Evolutionary conservation across 352 stramenopile genomes (phyloP).

Genomic region (Hyaloperonospora arabidopsidis): DNA sequence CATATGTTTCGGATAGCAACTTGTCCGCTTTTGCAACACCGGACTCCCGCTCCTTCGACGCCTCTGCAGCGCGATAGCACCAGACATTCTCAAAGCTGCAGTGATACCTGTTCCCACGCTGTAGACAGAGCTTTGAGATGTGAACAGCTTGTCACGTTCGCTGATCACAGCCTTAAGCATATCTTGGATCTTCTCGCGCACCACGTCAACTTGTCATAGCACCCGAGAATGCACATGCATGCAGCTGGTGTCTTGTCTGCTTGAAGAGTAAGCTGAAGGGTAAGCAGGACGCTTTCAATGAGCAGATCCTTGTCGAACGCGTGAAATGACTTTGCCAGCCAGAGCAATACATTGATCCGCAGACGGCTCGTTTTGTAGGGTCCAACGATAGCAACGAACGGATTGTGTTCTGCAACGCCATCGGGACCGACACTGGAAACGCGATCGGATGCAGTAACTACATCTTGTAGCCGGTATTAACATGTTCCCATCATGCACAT

Average conservation of each 20-base stretch:
- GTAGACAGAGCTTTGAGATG: constrained; percentile 57
- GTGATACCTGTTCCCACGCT: constrained; percentile 52
- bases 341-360: constrained; percentile 80
- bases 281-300: constrained; percentile 76
- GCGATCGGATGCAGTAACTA: constrained; percentile 83
- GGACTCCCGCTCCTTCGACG: constrained; percentile 50
- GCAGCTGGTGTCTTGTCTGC: constrained; percentile 77
- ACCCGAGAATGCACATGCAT: constrained; percentile 83
- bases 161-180: constrained; percentile 83
- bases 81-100: constrained; percentile 51
- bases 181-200: constrained; percentile 82
- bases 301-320: constrained; percentile 85
- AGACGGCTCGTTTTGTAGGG: constrained; percentile 61
- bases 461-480: constrained; percentile 84
- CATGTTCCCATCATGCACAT: constrained; percentile 81
- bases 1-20: constrained; percentile 73
- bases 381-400: constrained; percentile 61
- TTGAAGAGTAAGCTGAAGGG: constrained; percentile 60
- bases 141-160: constrained; percentile 75
- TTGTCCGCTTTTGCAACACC: constrained; percentile 67
- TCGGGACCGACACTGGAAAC: constrained; percentile 69
- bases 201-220: constrained; percentile 86
- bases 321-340: constrained; percentile 83
- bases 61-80: constrained; percentile 61
- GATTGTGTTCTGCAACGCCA: constrained; percentile 80